Conservation (phyloP, 2,329 filamentous ascomycete species). For the Colletotrichum simmondsii region DNA sequence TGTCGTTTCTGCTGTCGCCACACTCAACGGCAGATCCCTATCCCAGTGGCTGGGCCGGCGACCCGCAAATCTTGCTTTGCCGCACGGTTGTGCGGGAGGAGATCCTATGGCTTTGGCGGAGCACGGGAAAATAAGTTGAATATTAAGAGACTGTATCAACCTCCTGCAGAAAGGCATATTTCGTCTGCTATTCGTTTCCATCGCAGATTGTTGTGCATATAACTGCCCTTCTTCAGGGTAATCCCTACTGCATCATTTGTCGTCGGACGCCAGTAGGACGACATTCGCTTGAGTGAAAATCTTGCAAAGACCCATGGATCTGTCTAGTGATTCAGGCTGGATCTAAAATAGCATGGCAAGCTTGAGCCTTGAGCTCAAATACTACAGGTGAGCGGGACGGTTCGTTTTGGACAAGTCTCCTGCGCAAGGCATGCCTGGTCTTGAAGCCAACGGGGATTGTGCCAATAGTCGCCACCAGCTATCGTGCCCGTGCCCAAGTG, state of each 20-base stretch:
- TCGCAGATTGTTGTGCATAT: background rate
- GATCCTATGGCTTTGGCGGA: slow-evolving; percentile 1
- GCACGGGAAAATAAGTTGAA: background rate
- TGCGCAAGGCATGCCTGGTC: background rate
- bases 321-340: background rate
- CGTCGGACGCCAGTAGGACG: background rate
- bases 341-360: slow-evolving; percentile 1
- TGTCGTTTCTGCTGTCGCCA: slow-evolving; percentile 21
- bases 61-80: slow-evolving; percentile 19
- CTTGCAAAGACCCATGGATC: background rate
- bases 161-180: background rate
- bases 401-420: slow-evolving; percentile 7
- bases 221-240: background rate
- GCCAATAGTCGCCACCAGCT: slow-evolving; percentile 26
- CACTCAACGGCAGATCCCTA: slow-evolving; percentile 20
- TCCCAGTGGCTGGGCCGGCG: slow-evolving; percentile 9
- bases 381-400: background rate
- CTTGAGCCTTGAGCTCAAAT: slow-evolving; percentile 10
- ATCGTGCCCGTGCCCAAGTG: background rate
- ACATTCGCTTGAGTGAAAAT: background rate
- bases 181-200: background rate
- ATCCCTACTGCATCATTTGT: background rate
- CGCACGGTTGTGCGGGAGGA: slow-evolving; percentile 20
- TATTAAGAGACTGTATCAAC: background rate
- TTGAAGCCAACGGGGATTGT: background rate